Base-by-base conservation (phyloP, 805 yeast genomes). In the Hanseniaspora pseudoguilliermondii region DNA sequence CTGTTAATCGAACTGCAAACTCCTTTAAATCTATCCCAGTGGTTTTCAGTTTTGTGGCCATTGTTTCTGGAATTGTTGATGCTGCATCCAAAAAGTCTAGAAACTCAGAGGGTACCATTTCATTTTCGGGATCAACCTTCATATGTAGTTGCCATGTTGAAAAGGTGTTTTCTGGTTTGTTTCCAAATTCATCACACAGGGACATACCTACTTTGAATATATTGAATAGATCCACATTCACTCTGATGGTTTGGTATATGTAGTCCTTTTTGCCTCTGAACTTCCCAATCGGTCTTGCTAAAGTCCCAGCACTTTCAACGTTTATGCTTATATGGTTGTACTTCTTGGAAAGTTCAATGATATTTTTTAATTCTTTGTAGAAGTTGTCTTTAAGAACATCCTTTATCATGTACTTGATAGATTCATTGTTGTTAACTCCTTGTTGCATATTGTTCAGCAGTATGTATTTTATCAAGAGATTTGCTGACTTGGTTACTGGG, bases 111-210 rank as follows among this genome's bases (percentile, higher is more conserved):
- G 91, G 84, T 61, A 81, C 86, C 96, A 93, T 91, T 65, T 88
- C 93, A 36, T 75, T 72, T 40, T 77, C 74, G 39, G 86, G 71
- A 68, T 86, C 90, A 69, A 89, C 93, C 61, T 77, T 75, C 72
- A 93, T 89, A 69, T 93, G 93, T 72, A 93, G 90, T 67, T 91
- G 97, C 96, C 97, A 93, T n/a, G 96, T 87, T 4, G 84, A 79
- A 36, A 83, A 78, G 23, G 76, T 75, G 60, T 73, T 73, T 60
- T 81, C 84, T 2, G 90, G 90, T 57, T 79, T 80, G 57, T 78
- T 80, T 15, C 91, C 93, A 54, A 74, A 75, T 46, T 74, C 73
- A 65, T 85, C 93, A 56, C 86, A 74, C 25, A 88, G 69, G 0
- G 95, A 82, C 43, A 88, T 73, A 27, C 95, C 95, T 55, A 93